Percentiles rank a stretch among this genome's conserved stretches.
These are phyloP conservation scores for Eutypella sp. DNA, from an alignment of 2,329 filamentous ascomycete species.

Conservation along the genomic window DNA sequence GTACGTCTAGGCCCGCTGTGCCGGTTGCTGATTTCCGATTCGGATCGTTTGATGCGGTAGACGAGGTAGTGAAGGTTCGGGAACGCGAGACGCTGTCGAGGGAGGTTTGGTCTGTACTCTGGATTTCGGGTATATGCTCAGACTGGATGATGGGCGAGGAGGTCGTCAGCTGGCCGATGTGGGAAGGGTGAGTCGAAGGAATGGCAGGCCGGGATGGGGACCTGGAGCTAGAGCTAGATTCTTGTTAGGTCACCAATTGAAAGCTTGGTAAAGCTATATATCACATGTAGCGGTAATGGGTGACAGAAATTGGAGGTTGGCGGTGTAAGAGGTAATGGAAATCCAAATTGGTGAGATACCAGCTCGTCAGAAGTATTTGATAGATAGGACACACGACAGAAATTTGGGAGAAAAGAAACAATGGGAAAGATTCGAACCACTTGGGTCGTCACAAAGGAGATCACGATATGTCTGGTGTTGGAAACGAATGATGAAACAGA, in stretches of 20 bases:
- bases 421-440: neutral
- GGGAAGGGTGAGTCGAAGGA: constrained; percentile 57
- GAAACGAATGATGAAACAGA: neutral
- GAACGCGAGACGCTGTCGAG: constrained; percentile 28
- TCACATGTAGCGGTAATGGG: neutral
- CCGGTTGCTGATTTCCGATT: constrained; percentile 24
- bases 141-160: constrained; percentile 64
- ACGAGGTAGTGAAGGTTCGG: constrained; percentile 30
- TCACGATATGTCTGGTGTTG: neutral
- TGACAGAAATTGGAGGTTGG: neutral
- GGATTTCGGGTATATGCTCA: constrained; percentile 42
- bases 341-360: neutral
- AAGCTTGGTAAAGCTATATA: constrained; percentile 4
- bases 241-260: constrained; percentile 12
- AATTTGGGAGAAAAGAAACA: neutral
- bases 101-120: constrained; percentile 29
- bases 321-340: neutral
- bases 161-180: constrained; percentile 62
- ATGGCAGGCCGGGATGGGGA: constrained; percentile 39
- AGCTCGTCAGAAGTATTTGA: neutral
- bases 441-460: neutral
- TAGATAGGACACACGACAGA: neutral
- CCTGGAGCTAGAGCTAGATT: constrained; percentile 14
- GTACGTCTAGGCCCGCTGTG: constrained; percentile 36
- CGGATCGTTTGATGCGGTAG: constrained; percentile 29